Percentiles rank a stretch among this genome's conserved stretches.
phyloP scores from a whole-genome alignment of 805 yeast species.

The Debaryomyces maramus region DNA sequence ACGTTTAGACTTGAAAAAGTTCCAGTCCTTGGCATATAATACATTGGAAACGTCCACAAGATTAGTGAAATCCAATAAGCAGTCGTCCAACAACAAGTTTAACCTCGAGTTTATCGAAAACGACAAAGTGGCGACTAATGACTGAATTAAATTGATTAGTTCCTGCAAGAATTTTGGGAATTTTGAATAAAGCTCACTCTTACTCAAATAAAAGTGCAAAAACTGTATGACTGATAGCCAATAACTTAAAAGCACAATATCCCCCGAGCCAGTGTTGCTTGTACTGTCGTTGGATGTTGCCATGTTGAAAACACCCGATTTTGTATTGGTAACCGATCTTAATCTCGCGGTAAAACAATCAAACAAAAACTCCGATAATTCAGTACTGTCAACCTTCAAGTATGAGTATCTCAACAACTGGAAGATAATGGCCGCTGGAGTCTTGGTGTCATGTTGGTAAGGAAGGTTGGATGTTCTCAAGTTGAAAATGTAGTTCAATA shows the following conservation, averaged over 20 bases:
- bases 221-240: slow-evolving; percentile 85
- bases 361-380: slow-evolving; percentile 57
- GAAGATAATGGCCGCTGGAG: slow-evolving; percentile 69
- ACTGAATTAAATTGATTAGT: slow-evolving; percentile 57
- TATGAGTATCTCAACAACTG: slow-evolving; percentile 73
- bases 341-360: slow-evolving; percentile 63
- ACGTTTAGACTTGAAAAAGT: slow-evolving; percentile 46
- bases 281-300: slow-evolving; percentile 29
- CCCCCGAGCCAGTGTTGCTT: slow-evolving; percentile 45
- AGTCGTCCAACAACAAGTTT: slow-evolving; percentile 57
- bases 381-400: slow-evolving; percentile 52
- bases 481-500: slow-evolving; percentile 48
- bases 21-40: slow-evolving; percentile 71
- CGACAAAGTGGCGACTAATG: slow-evolving; percentile 63
- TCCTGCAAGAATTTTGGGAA: slow-evolving; percentile 66
- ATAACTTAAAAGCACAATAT: slow-evolving; percentile 71
- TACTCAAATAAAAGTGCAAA: slow-evolving; percentile 71
- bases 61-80: slow-evolving; percentile 72
- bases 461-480: slow-evolving; percentile 40
- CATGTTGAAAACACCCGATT: slow-evolving; percentile 56
- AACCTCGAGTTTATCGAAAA: slow-evolving; percentile 65
- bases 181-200: slow-evolving; percentile 56
- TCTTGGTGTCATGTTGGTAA: slow-evolving; percentile 47
- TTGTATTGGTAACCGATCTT: slow-evolving; percentile 58
- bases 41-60: slow-evolving; percentile 81